These are phyloP conservation scores for Macrophomina tecta DNA, from an alignment of 2,329 filamentous ascomycete genomes.

Conservation along the genomic window DNA sequence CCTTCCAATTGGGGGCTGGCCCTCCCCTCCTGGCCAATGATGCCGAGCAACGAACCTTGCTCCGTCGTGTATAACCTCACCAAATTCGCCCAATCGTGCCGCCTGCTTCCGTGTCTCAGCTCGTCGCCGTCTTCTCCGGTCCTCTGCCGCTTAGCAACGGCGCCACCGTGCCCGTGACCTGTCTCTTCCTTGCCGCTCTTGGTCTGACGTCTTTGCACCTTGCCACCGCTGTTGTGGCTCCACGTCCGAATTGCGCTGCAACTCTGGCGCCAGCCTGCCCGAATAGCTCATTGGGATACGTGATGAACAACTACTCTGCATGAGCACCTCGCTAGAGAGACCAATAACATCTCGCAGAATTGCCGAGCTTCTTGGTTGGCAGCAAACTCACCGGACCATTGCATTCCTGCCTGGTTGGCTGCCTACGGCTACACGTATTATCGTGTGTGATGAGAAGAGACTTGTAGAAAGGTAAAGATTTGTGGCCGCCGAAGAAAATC, in stretches of 20 bases:
- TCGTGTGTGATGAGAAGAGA: too few species aligned
- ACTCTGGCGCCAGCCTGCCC: too few species aligned
- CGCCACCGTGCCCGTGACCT: not conserved
- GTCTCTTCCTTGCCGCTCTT: not conserved
- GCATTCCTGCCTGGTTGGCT: too few species aligned
- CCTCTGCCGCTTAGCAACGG: not conserved
- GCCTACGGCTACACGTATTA: too few species aligned
- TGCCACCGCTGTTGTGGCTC: too few species aligned
- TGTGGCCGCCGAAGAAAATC: not conserved
- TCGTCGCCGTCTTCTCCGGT: not conserved
- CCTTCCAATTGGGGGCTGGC: constrained; percentile 13
- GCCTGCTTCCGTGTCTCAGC: not conserved
- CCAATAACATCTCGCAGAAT: too few species aligned
- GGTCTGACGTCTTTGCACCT: not conserved
- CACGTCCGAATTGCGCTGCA: too few species aligned
- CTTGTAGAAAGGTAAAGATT: not conserved
- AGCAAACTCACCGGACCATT: too few species aligned
- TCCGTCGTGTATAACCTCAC: not conserved
- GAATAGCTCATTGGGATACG: too few species aligned
- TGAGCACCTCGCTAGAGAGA: too few species aligned
- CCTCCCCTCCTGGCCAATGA: not conserved
- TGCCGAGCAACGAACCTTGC: constrained; percentile 4
- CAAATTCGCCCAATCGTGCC: not conserved
- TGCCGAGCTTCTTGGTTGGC: too few species aligned
- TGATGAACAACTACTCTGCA: too few species aligned